Conservation (phyloP, 2,329 filamentous ascomycete genomes). For the Aureobasidium sp. region DNA sequence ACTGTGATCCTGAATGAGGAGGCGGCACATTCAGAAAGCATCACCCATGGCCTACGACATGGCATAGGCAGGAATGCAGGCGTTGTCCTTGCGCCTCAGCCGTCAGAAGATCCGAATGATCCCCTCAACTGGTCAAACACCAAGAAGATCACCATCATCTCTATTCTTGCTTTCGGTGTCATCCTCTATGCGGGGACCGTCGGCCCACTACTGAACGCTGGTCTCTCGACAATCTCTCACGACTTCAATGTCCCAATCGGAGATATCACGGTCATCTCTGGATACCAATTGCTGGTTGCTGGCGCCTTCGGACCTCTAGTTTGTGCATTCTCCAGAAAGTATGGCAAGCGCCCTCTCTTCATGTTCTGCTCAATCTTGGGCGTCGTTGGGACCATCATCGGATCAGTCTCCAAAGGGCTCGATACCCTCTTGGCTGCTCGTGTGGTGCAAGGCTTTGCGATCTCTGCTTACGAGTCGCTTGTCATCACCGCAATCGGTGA, state of each 20-base stretch:
- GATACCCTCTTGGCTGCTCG: conserved; percentile 36
- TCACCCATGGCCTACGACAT: conserved; percentile 20
- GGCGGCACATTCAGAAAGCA: conserved; percentile 18
- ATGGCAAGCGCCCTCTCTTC: conserved; percentile 29
- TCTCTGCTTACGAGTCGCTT: conserved; percentile 39
- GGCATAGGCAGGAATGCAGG: conserved; percentile 25
- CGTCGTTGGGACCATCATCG: conserved; percentile 5
- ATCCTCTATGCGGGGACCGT: conserved; percentile 36
- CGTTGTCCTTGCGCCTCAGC: conserved; percentile 23
- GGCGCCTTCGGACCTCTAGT: conserved; percentile 38
- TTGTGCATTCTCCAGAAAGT: conserved; percentile 31
- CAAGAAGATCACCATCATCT: conserved; percentile 38
- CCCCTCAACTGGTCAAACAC: conserved; percentile 38
- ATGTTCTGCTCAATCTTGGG: conserved; percentile 26
- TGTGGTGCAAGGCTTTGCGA: conserved; percentile 36
- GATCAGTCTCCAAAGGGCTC: conserved; percentile 25
- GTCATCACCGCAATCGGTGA: conserved; percentile 41
- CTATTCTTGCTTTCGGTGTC: conserved; percentile 37
- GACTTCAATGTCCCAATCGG: conserved; percentile 32
- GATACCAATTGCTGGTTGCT: conserved; percentile 41
- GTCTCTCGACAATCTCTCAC: conserved; percentile 36
- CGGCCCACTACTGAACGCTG: conserved; percentile 39
- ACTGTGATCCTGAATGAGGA: conserved; percentile 23
- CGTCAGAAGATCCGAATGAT: conserved; percentile 35
- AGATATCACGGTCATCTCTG: conserved; percentile 41